Evolutionary conservation across 164 flowering plant species (phyloP).

Genomic region (Brasenia schreberi): DNA sequence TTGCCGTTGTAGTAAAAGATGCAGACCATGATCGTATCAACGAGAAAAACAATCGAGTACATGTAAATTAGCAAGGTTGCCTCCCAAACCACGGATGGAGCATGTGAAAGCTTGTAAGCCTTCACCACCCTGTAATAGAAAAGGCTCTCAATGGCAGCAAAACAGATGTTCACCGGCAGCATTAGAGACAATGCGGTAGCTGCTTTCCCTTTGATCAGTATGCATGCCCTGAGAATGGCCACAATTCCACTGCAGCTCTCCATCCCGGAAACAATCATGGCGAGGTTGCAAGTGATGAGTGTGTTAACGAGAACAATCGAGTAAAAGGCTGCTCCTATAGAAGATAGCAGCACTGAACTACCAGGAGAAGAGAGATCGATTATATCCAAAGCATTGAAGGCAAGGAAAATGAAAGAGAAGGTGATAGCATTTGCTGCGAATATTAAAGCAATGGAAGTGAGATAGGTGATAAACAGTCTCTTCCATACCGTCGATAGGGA

Average conservation of each 20-base stretch:
- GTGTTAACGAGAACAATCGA: slow-evolving; percentile 16
- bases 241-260: slow-evolving; percentile 17
- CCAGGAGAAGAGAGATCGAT: slow-evolving; percentile 8
- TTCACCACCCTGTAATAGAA: slow-evolving; percentile 32
- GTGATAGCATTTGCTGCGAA: slow-evolving; percentile 15
- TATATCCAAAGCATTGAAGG: slow-evolving; percentile 10
- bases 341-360: slow-evolving; percentile 5
- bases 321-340: slow-evolving; percentile 13
- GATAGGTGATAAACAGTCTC: slow-evolving; percentile 19
- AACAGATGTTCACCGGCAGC: slow-evolving; percentile 24
- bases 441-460: slow-evolving; percentile 20
- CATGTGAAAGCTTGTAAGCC: slow-evolving; percentile 9
- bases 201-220: slow-evolving; percentile 25
- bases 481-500: not conserved
- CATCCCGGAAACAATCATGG: slow-evolving; percentile 28
- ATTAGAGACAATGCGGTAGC: slow-evolving; percentile 32
- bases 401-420: slow-evolving; percentile 19
- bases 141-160: slow-evolving; percentile 38
- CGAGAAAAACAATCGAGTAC: slow-evolving; percentile 32
- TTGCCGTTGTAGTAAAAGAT: slow-evolving; percentile 27
- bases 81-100: slow-evolving; percentile 23
- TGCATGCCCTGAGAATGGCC: slow-evolving; percentile 34
- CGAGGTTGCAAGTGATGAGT: slow-evolving; percentile 24
- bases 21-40: slow-evolving; percentile 36
- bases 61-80: slow-evolving; percentile 39